Evolutionary conservation across 2,329 filamentous ascomycete species (phyloP), one percentile per base, ranked within the genome.

Genomic region (Curvularia verruculosa): DNA sequence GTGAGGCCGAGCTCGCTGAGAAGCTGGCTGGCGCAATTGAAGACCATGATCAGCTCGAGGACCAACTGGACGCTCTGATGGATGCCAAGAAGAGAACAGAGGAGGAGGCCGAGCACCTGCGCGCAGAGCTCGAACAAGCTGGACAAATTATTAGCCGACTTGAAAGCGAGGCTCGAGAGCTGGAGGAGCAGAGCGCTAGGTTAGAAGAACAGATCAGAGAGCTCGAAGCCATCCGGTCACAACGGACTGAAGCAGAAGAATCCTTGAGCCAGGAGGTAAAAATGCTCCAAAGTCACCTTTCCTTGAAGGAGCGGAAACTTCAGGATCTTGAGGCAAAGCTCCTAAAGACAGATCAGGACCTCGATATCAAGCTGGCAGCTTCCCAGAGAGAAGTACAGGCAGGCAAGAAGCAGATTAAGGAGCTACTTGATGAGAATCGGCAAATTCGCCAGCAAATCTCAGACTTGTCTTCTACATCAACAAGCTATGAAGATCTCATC

Each of bases 401-500:
- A 9, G 83, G 87, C 28, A 92, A 88, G 72, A 83, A 86, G 56
- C 88, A 91, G 63, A 87, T 96, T 67, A 87, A 89, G 50, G 88
- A 92, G 19, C 83, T 97, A 1, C 76, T 87, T 1, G 87, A 89
- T 5, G 94, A 99, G 71, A 96, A 96, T 65, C 85, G 87, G 12
- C 87, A 90, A 43, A 86, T 96, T 45, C 89, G 96, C 52, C 86
- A 92, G 67, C 92, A 97, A 69, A 87, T 99, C 51, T 85, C 90
- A 0, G 88, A 96, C 64, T 81, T 99, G 18, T 95, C 95, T 0
- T 88, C 91, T 47, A 97, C 94, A 0, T 96, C 94, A 0, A 96
- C 92, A 0, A 92, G 93, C 71, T 98, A 96, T 64, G 95, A 99
- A 76, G 94, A 98, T 68, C 85, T 98, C 41, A 89, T 99, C 23